Evolutionary conservation across 306 rosid genomes (phyloP).

Genomic region (Dalbergia cultrata): DNA sequence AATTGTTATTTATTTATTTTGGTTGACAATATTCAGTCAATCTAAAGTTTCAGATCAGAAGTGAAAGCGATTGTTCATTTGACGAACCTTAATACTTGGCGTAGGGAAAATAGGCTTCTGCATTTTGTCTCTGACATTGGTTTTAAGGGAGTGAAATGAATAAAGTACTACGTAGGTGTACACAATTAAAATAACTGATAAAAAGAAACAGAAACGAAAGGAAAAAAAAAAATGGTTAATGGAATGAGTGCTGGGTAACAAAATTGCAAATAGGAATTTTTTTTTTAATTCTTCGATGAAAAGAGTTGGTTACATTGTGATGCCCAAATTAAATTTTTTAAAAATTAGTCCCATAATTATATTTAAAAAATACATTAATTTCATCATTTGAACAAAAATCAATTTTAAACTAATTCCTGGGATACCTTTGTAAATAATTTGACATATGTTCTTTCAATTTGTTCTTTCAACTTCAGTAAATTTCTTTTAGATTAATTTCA

Average conservation of each 20-base stretch:
- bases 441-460: too few relatives aligned
- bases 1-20: background rate
- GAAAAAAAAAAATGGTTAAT: background rate
- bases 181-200: background rate
- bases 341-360: too few relatives aligned
- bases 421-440: too few relatives aligned
- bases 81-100: conserved; percentile 21
- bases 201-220: background rate
- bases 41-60: conserved; percentile 19
- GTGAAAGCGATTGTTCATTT: conserved; percentile 46
- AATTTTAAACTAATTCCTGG: too few relatives aligned
- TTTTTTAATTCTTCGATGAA: too few relatives aligned
- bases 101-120: background rate
- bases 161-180: background rate
- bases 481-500: too few relatives aligned
- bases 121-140: conserved; percentile 6
- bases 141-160: background rate
- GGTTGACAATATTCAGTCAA: background rate
- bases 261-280: too few relatives aligned
- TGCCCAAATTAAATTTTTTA: too few relatives aligned
- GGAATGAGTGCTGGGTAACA: background rate
- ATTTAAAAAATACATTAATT: too few relatives aligned
- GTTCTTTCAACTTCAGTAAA: too few relatives aligned
- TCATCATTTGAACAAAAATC: too few relatives aligned
- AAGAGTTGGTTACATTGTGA: too few relatives aligned